Conservation (phyloP, 805 yeast species). For the Clavispora santaluciae region DNA sequence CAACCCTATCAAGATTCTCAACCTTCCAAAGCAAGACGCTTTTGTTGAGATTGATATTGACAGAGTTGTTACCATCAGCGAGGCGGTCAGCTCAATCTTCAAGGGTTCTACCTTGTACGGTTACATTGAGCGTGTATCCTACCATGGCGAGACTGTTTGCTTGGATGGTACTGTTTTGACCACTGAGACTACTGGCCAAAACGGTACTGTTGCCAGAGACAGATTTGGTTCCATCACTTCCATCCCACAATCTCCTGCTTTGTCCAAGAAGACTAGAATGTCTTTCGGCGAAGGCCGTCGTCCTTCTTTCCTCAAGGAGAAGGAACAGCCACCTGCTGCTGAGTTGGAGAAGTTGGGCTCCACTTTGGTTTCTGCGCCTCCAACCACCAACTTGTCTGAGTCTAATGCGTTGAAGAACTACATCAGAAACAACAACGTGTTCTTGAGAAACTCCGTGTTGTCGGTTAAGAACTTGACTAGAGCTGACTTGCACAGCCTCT, state of each 20-base stretch:
- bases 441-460: slow-evolving; percentile 79
- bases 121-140: slow-evolving; percentile 81
- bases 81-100: slow-evolving; percentile 35
- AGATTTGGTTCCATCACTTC: slow-evolving; percentile 32
- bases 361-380: slow-evolving; percentile 68
- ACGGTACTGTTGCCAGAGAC: slow-evolving; percentile 42
- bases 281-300: slow-evolving; percentile 33
- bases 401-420: slow-evolving; percentile 75
- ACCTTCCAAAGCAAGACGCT: slow-evolving; percentile 75
- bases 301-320: slow-evolving; percentile 29
- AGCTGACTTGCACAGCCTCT: slow-evolving; percentile 84
- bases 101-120: slow-evolving; percentile 57
- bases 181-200: slow-evolving; percentile 50
- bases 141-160: slow-evolving; percentile 74
- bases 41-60: slow-evolving; percentile 80
- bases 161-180: slow-evolving; percentile 75
- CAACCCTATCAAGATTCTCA: slow-evolving; percentile 78
- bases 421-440: slow-evolving; percentile 82
- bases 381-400: slow-evolving; percentile 66
- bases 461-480: slow-evolving; percentile 86
- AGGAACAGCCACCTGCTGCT: slow-evolving; percentile 42
- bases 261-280: slow-evolving; percentile 29
- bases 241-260: slow-evolving; percentile 45
- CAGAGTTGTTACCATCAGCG: slow-evolving; percentile 38
- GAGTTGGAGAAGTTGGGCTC: slow-evolving; percentile 51